phyloP scores from a whole-genome alignment of 495 filamentous ascomycete genomes.

The Hapsidospora chrysogenum region DNA sequence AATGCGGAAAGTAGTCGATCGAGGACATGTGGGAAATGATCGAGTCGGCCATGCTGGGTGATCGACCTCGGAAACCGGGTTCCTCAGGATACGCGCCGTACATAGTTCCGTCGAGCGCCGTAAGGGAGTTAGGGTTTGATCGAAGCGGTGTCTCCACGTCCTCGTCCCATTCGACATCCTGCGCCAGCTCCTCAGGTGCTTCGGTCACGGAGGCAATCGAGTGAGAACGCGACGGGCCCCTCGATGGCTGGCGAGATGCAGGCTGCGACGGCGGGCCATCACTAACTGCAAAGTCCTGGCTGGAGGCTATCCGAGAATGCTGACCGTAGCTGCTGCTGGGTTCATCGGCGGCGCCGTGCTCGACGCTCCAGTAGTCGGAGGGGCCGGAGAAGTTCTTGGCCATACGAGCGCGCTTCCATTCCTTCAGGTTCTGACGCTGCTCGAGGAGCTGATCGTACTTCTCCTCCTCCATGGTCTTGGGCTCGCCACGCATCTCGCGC shows the following conservation, averaged over 20 bases:
- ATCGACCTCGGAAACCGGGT: conserved; percentile 27
- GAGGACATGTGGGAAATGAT: conserved; percentile 44
- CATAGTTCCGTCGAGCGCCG: conserved; percentile 57
- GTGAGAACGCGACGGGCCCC: conserved; percentile 24
- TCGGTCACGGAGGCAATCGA: conserved; percentile 16
- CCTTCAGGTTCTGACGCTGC: conserved; percentile 37
- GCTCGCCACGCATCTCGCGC: conserved; percentile 45
- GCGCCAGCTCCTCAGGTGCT: conserved; percentile 11
- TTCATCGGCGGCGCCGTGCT: conserved; percentile 56
- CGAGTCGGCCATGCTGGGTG: conserved; percentile 43
- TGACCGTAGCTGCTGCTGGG: conserved; percentile 16
- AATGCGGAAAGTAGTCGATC: conserved; percentile 28
- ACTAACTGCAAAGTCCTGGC: conserved; percentile 9
- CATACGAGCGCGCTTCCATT: conserved; percentile 32
- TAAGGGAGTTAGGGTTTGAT: conserved; percentile 30
- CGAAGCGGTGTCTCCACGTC: conserved; percentile 27
- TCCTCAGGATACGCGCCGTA: conserved; percentile 55
- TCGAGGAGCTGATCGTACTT: conserved; percentile 39
- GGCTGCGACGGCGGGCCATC: conserved; percentile 12
- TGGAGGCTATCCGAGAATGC: conserved; percentile 14
- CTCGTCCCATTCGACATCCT: conserved; percentile 10
- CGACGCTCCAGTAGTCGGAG: conserved; percentile 60
- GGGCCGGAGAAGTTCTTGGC: conserved; percentile 18
- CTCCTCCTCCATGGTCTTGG: conserved; percentile 45
- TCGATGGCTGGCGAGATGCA: conserved; percentile 23